These are phyloP conservation scores for Tricholoma sp. DNA, from an alignment of 768 basidiomycete genomes.

Conservation along the genomic window DNA sequence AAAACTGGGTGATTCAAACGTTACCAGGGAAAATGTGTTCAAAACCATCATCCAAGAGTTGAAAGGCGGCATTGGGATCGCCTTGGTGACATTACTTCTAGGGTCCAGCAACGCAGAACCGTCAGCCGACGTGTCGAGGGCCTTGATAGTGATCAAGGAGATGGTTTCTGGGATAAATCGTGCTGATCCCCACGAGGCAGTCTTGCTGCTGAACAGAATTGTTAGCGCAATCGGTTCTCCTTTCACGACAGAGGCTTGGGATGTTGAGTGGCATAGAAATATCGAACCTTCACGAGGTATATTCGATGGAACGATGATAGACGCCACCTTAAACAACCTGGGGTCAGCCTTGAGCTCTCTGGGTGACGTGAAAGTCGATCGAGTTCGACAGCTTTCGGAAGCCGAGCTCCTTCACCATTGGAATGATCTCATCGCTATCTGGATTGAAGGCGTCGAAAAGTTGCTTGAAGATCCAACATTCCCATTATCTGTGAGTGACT, in stretches of 20 bases:
- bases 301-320: conserved; percentile 41
- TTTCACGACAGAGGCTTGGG: neutral
- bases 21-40: conserved; percentile 32
- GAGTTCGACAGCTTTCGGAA: conserved; percentile 30
- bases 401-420: conserved; percentile 34
- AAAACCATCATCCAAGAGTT: conserved; percentile 43
- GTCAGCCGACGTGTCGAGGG: conserved; percentile 24
- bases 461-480: conserved; percentile 10
- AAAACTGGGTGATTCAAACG: conserved; percentile 1
- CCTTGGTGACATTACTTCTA: neutral
- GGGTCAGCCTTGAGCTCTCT: conserved; percentile 23
- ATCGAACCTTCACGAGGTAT: conserved; percentile 29
- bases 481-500: conserved; percentile 18
- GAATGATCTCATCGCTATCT: conserved; percentile 32
- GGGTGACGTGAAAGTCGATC: conserved; percentile 15
- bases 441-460: conserved; percentile 26
- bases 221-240: conserved; percentile 24
- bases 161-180: conserved; percentile 28
- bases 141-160: conserved; percentile 31
- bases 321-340: conserved; percentile 20
- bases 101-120: neutral
- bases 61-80: conserved; percentile 34
- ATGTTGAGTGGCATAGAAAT: conserved; percentile 8
- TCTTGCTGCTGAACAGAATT: conserved; percentile 32
- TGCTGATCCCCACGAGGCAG: conserved; percentile 26